Evolutionary conservation across 208 protist genomes (phyloP), one percentile per base, ranked within the genome.

Genomic region (Trypanosoma cruzi): DNA sequence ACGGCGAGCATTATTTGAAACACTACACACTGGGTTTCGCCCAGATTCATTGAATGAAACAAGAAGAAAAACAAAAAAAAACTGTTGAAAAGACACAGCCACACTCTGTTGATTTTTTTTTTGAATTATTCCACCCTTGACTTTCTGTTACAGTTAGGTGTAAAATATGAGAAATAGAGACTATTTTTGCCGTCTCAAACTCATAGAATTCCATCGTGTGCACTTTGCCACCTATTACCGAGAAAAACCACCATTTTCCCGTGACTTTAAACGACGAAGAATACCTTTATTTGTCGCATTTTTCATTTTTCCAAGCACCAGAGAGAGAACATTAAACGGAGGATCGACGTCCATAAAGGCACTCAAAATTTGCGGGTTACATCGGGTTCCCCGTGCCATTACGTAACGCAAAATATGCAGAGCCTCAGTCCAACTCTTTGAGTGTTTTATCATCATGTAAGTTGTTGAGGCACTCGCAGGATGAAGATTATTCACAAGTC

Each of bases 291-390:
- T 93, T 26, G 75, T 63, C 8, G 78, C 82, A 2, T 64, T 55
- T 4, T 79, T 81, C 37, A 85, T 80, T 52, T 57, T 71, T 62
- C n/a, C 32, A 59, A 89, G 18, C 22, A 93, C 36, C 36, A 60
- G 58, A n/a, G 61, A 56, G 37, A 88, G 40, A 49, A 79, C 65
- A 48, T 68, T 7, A 54, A 67, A 40, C 11, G 75, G 73, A n/a
- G 78, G 76, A 18, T 56, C 16, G 13, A 62, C 56, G 63, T 80
- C 72, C 74, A 93, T 75, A 28, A 93, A 59, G 22, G 80, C 73
- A 37, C 84, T 89, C 24, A 93, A 63, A 16, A 93, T 55, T 44
- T 89, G 84, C 5, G 88, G 82, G 37, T 76, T 88, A 79, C 83
- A 90, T 46, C 22, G 24, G 18, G 82, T 82, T 34, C 88, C 88